These are phyloP conservation scores for Colletotrichum sp. DNA, from an alignment of 2,329 filamentous ascomycete species.

Conservation along the genomic window DNA sequence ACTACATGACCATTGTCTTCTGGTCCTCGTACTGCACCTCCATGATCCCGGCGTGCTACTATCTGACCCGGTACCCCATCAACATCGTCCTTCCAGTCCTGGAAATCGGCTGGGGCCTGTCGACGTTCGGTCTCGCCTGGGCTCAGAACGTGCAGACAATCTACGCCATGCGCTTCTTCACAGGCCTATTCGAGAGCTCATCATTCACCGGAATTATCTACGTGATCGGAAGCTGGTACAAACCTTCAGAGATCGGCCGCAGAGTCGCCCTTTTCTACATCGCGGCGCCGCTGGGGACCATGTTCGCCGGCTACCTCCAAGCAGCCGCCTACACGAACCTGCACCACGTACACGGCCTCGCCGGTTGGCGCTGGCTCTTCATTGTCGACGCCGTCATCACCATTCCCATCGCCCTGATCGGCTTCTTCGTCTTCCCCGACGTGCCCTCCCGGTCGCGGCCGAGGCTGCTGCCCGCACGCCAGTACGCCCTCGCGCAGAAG, in stretches of 20 bases:
- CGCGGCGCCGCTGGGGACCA: slow-evolving; percentile 54
- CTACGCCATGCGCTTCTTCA: slow-evolving; percentile 47
- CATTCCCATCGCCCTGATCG: slow-evolving; percentile 56
- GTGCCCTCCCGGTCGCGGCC: slow-evolving; percentile 33
- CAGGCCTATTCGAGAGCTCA: slow-evolving; percentile 43
- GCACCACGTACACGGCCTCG: slow-evolving; percentile 50
- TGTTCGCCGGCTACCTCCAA: slow-evolving; percentile 63
- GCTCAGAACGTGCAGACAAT: slow-evolving; percentile 35
- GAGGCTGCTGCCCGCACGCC: slow-evolving; percentile 31
- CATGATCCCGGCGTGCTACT: slow-evolving; percentile 45
- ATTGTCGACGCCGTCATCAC: slow-evolving; percentile 65
- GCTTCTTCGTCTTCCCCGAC: slow-evolving; percentile 38
- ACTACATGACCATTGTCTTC: slow-evolving; percentile 33
- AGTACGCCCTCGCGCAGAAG: slow-evolving; percentile 33
- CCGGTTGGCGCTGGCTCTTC: slow-evolving; percentile 60
- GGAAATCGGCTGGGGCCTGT: slow-evolving; percentile 34
- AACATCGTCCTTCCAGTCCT: slow-evolving; percentile 32
- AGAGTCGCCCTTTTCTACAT: slow-evolving; percentile 53
- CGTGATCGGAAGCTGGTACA: slow-evolving; percentile 50
- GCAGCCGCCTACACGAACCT: slow-evolving; percentile 59
- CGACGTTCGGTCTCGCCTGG: slow-evolving; percentile 33
- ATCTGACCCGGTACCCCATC: slow-evolving; percentile 40
- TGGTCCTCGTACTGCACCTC: slow-evolving; percentile 43
- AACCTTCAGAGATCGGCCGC: slow-evolving; percentile 46
- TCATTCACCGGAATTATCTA: slow-evolving; percentile 31